phyloP scores from a whole-genome alignment of 805 yeast genomes.

The Suhomyces xylopsoci region DNA sequence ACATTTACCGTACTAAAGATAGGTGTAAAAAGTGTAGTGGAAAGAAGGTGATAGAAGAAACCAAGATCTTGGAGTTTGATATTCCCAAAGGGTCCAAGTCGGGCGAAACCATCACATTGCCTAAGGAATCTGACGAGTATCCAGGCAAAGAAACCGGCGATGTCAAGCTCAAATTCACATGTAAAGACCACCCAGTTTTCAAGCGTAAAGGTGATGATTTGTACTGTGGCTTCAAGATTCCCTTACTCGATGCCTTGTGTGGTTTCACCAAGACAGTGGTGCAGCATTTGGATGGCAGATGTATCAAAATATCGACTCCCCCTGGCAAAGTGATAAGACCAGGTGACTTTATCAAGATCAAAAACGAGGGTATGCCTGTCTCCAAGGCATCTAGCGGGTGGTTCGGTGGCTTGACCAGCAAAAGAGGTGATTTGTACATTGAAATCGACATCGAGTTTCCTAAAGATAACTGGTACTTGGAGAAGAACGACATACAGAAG shows the following conservation, averaged over 20 bases:
- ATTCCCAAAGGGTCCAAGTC: constrained; percentile 68
- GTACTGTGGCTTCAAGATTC: constrained; percentile 53
- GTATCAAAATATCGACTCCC: constrained; percentile 60
- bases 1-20: constrained; percentile 58
- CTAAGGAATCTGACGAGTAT: constrained; percentile 74
- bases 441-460: constrained; percentile 78
- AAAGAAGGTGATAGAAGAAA: constrained; percentile 54
- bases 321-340: constrained; percentile 81
- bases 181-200: constrained; percentile 48
- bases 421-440: constrained; percentile 68
- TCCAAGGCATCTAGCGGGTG: constrained; percentile 25
- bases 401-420: constrained; percentile 23
- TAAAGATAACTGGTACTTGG: constrained; percentile 78
- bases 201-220: constrained; percentile 62
- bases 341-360: constrained; percentile 60
- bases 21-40: constrained; percentile 78
- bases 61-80: constrained; percentile 71
- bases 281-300: constrained; percentile 78
- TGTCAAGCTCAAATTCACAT: constrained; percentile 59
- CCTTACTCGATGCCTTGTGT: constrained; percentile 78
- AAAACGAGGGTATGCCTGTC: constrained; percentile 83
- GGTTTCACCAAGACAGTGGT: constrained; percentile 70
- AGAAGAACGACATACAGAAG: constrained; percentile 58
- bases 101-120: constrained; percentile 58
- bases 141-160: constrained; percentile 77